Evolutionary conservation across 169 alveolate genomes (phyloP), one percentile per base, ranked within the genome.

Genomic region (Eimeria acervulina): DNA sequence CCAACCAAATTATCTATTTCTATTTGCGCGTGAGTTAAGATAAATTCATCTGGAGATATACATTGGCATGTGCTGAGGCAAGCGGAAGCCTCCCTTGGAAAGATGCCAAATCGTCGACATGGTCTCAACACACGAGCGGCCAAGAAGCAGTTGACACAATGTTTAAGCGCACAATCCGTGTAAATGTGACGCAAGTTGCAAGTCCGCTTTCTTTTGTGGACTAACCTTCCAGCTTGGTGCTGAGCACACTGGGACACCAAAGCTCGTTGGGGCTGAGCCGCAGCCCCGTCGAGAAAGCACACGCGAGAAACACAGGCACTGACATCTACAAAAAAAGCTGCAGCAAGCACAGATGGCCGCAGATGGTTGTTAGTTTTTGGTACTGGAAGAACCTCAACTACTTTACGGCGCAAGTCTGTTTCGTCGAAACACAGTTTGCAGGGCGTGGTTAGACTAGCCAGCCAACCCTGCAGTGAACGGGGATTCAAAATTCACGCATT

Each of bases 251-350:
- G 61, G 40, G 66, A 44, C 51, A 28, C 66, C 63, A 42, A 78
- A 78, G 88, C 88, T 26, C 88, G 36, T 44, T 47, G 66, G 88
- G 88, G 88, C 88, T 78, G 38, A 47, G 66, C 88, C n/a, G 63
- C 88, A 78, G 88, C 88, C 88, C 88, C 88, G 66, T 42, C 26
- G n/a, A n/a, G 13, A 12, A 78, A 78, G 66, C 88, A 78, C 88
- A 78, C 63, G 12, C 61, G 66, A 47, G 26, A 47, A 78, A 10
- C 42, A 42, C 66, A 3, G 88, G 88, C 66, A 21, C n/a, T 78
- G 63, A 40, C 88, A 78, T 78, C 88, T 78, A 47, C 28, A 2
- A n/a, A 40, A 42, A 78, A 78, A 26, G 63, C 38, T 44, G 44
- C 63, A 10, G 31, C 51, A 2, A 3, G 1, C 31, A 19, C 17